Base-by-base conservation (phyloP, 1,139 yeast species). In the Insectozyma bohioensis region DNA sequence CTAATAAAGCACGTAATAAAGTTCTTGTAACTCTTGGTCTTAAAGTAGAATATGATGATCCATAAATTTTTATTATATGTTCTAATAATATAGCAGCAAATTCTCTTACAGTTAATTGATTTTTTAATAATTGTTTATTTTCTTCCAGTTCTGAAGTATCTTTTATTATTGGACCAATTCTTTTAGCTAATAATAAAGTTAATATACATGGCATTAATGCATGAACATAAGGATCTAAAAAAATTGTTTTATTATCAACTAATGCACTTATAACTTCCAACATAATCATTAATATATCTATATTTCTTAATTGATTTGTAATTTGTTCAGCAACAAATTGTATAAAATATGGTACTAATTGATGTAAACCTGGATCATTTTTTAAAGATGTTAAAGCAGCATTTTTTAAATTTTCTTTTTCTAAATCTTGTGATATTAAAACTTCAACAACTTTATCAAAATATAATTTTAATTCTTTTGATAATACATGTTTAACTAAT, bases 241-340 rank as follows among this genome's bases (percentile, higher is more conserved):
- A 92, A 29, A 94, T 80, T 15, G 95, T 83, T 36, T 80, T 80
- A 59, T 94, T 94, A 30, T 85, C 80, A 30, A 90, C 72, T 32
- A 94, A 69, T 0, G 97, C 92, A 42, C 86, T 84, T 14, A 92
- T 78, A 39, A 88, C 90, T 56, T 87, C 95, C 44, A 94, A 67
- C 90, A 92, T 88, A 7, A 95, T 85, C n/a, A 85, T 74, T 35
- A 92, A 66, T 21, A 86, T 63, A 12, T 77, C 79, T 30, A 85
- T 67, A 51, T 84, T 83, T 48, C 86, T 77, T 46, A 92, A 71
- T 51, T 87, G 92, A 53, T 87, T 85, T 1, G 97, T 87, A 37
- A 92, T 82, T 51, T 94, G 95, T 55, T 94, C 98, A 9, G 97
- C 95, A 17, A 88, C 88, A 56, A 92, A 90, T 54, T 92, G 97